Evolutionary conservation across 352 stramenopile species (phyloP).

Genomic region (Pythium periplocum): DNA sequence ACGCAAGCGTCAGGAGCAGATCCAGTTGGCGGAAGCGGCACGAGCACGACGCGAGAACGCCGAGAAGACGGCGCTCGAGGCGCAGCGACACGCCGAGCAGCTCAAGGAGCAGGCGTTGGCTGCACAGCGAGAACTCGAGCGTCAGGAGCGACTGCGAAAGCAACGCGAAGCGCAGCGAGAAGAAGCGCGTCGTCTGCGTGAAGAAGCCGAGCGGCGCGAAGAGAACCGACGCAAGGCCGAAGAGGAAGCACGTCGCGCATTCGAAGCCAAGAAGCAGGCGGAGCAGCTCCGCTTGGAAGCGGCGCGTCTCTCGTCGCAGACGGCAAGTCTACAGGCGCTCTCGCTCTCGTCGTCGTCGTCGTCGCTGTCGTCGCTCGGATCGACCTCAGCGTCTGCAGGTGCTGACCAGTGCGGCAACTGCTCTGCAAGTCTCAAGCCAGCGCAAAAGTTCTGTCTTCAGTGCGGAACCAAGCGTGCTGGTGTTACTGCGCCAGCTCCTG

Average conservation of each 20-base stretch:
- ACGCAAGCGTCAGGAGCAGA: slow-evolving; percentile 49
- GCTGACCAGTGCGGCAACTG: background rate
- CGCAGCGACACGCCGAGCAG: slow-evolving; percentile 44
- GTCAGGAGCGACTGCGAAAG: slow-evolving; percentile 42
- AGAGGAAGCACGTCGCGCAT: slow-evolving; percentile 48
- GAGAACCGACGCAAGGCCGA: slow-evolving; percentile 55
- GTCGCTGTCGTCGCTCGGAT: slow-evolving; percentile 16
- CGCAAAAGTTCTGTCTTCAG: slow-evolving; percentile 66
- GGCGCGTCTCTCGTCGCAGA: slow-evolving; percentile 30
- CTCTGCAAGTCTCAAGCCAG: slow-evolving; percentile 5
- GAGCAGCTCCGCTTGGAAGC: slow-evolving; percentile 56
- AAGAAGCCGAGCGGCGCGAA: slow-evolving; percentile 55
- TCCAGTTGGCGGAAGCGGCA: slow-evolving; percentile 48
- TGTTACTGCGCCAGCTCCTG: background rate
- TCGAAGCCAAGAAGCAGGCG: slow-evolving; percentile 58
- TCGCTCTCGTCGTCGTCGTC: slow-evolving; percentile 1
- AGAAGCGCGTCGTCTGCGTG: slow-evolving; percentile 41
- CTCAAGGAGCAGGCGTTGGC: slow-evolving; percentile 45
- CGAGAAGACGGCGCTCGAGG: slow-evolving; percentile 48
- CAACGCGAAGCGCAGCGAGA: slow-evolving; percentile 41
- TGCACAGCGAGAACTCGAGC: slow-evolving; percentile 53
- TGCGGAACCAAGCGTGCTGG: slow-evolving; percentile 37
- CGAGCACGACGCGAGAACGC: slow-evolving; percentile 45
- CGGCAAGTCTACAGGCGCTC: slow-evolving; percentile 5
- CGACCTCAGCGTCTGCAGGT: slow-evolving; percentile 6